phyloP scores from a whole-genome alignment of 495 filamentous ascomycete species.

The Tuber umbilicatum region DNA sequence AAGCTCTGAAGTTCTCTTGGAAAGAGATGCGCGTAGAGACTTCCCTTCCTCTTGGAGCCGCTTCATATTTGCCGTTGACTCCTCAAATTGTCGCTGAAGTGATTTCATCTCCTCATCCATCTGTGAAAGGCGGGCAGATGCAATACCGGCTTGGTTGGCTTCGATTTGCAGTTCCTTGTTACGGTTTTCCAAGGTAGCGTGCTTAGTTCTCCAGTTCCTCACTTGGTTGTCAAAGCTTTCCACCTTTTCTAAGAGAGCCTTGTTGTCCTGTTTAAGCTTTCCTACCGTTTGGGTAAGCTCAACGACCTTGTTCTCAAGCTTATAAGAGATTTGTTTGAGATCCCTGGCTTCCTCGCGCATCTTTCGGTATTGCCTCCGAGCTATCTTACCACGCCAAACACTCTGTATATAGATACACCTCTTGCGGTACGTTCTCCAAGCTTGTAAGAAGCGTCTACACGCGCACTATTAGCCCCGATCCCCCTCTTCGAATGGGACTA shows the following conservation, averaged over 20 bases:
- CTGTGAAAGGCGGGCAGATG: constrained; percentile 73
- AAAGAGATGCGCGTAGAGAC: constrained; percentile 68
- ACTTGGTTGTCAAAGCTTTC: constrained; percentile 95
- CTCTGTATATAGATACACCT: constrained; percentile 88
- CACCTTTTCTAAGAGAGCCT: constrained; percentile 74
- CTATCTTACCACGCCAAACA: constrained; percentile 80
- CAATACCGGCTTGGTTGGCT: constrained; percentile 95
- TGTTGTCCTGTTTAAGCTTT: constrained; percentile 87
- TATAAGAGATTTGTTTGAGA: constrained; percentile 98
- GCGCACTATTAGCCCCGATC: constrained; percentile 8
- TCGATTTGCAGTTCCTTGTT: constrained; percentile 91
- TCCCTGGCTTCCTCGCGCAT: constrained; percentile 92
- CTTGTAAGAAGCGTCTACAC: constrained; percentile 58
- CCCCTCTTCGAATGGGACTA: neutral
- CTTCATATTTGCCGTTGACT: constrained; percentile 80
- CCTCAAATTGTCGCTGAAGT: constrained; percentile 77
- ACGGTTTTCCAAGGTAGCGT: constrained; percentile 82
- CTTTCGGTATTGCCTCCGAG: constrained; percentile 76
- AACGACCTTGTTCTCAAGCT: constrained; percentile 97
- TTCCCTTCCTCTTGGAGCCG: constrained; percentile 89
- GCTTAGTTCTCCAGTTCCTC: constrained; percentile 84
- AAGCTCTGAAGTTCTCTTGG: constrained; percentile 66
- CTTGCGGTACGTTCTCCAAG: constrained; percentile 80
- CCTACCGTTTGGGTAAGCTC: constrained; percentile 93
- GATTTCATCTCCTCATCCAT: constrained; percentile 93